A percentile compares a stretch with the other conserved stretches of the same genome.
Evolutionary conservation across 2,329 filamentous ascomycete species (phyloP).

Genomic region (Pleurostoma richardsiae): DNA sequence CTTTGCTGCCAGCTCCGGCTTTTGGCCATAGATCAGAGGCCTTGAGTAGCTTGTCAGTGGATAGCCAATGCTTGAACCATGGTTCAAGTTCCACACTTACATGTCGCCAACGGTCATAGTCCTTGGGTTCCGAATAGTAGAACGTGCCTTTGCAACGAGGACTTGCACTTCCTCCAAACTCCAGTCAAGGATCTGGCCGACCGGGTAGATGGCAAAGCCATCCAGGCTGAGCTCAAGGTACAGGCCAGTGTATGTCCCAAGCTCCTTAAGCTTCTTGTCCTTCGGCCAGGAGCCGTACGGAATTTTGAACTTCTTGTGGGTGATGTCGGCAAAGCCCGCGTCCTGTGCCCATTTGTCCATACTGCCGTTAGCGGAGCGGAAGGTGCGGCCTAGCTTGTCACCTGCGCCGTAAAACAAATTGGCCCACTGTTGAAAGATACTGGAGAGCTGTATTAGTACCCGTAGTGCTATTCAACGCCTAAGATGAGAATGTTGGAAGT

Average conservation of each 20-base stretch:
- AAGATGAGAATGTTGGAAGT: too few relatives aligned
- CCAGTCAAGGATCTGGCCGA: slow-evolving; percentile 22
- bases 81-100: not conserved
- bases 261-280: slow-evolving; percentile 35
- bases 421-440: not conserved
- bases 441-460: not conserved
- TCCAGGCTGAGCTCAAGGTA: slow-evolving; percentile 21
- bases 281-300: slow-evolving; percentile 42
- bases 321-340: slow-evolving; percentile 33
- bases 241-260: slow-evolving; percentile 26
- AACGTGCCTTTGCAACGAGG: slow-evolving; percentile 14
- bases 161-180: slow-evolving; percentile 16
- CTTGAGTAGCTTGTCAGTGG: too few relatives aligned
- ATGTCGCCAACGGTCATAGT: not conserved
- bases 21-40: too few relatives aligned
- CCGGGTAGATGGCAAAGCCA: slow-evolving; percentile 19
- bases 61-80: too few relatives aligned
- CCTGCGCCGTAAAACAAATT: slow-evolving; percentile 19
- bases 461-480: too few relatives aligned
- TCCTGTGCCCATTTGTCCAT: slow-evolving; percentile 17
- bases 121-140: not conserved
- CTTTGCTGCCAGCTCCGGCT: too few relatives aligned
- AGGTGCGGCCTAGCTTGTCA: slow-evolving; percentile 18
- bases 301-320: slow-evolving; percentile 31
- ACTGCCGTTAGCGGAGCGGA: slow-evolving; percentile 12